Evolutionary conservation across 495 filamentous ascomycete genomes (phyloP), one percentile per base, ranked within the genome.

Genomic region (Rhypophila decipiens): DNA sequence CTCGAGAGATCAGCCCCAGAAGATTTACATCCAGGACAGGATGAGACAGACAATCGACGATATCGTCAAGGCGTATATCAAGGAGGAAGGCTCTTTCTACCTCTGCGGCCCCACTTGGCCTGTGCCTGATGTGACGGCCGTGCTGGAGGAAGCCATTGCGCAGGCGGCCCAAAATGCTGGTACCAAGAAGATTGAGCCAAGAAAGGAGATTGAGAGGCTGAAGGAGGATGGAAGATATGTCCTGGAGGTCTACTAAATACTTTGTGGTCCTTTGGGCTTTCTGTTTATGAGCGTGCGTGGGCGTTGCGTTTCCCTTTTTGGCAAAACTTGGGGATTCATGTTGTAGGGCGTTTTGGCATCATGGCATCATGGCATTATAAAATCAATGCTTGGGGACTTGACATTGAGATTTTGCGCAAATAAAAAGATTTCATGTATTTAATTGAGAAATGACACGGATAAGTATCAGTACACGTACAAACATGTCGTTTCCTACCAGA

Each of bases 1-100:
- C 79, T 95, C 88, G 42, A 84, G 93, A 56, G 93, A 98, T 61
- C 93, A 98, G 78, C 82, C 86, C 17, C 77, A 96, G 76, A 98
- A 98, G 83, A 95, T 98, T 50, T 98, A 98, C 61, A 98, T 98
- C 63, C 93, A 98, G 73, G 93, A 97, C 60, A 83, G 90, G 52
- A 97, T 98, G 93, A 79, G 93, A 46, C 76, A 97, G 76, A 85
- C 83, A 2, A 66, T 96, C 29, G 65, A 68, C n/a, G 86, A 95
- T 43, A 89, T 98, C 46, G 79, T 91, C 50, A 70, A 93, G 66
- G 88, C 90, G 7, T 96, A 97, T 64, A 80, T 95, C 59, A 76
- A 84, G 62, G 78, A 95, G 49, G 86, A 90, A 52, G 93, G 93
- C 40, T 79, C 82, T 9, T 98, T 98, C 72, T 98, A 98, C 68